Evolutionary conservation across 805 yeast genomes (phyloP), one percentile per base, ranked within the genome.

Genomic region (Ogataea nitratoaversa): DNA sequence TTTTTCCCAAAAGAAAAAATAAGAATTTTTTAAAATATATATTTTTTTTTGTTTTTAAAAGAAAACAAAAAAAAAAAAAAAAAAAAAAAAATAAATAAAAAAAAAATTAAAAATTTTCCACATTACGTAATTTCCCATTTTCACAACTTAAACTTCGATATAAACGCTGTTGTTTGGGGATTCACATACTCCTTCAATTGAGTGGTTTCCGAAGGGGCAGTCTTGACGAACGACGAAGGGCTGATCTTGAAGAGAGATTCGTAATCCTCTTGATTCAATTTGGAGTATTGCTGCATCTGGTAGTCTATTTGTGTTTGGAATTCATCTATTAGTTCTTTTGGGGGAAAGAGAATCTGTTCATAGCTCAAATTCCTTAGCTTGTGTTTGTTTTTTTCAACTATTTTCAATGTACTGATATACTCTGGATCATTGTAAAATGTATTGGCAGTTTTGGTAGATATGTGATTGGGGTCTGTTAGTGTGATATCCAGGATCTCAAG

Each of bases 401-500:
- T 50, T 36, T 45, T 48, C 13, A 48, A 20, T 4, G 53, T 39
- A 14, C 57, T 17, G 12, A 57, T 47, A 40, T 56, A 68, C 37
- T 69, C 74, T 3, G 60, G 60, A 41, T 71, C 75, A 38, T 52
- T 57, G 37, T 54, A 68, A 14, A 69, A 38, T 2, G 38, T 43
- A 1, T 56, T 56, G 0, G 63, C 50, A 30, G 35, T 17, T 4
- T 57, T 60, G 13, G 19, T 14, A 1, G 40, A 37, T 14, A 27
- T 18, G 14, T 52, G 53, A 0, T 36, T 30, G 5, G 25, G 7
- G 11, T 50, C 46, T 0, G 59, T 50, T 12, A 64, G 50, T 5
- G 66, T 68, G 3, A 84, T 60, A 1, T 71, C 67, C 13, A 79
- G 19, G 4, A 74, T 50, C 42, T 82, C 82, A 8, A 88, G 47